Conservation (phyloP, 2,329 filamentous ascomycete genomes). For the Neonectria faginata region DNA sequence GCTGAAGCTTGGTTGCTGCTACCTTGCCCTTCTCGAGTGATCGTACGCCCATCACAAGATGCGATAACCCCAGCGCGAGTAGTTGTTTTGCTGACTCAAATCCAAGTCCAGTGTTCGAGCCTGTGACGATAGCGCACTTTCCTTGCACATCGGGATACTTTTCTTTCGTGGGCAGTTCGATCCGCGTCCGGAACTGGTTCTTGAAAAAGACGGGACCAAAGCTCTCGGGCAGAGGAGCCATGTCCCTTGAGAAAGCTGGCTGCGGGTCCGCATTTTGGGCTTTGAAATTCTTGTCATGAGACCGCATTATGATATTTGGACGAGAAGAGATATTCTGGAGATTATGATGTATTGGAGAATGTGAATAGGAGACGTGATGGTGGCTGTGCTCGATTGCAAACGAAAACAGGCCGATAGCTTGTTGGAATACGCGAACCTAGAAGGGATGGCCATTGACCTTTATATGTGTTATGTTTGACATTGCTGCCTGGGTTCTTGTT, state of each 20-base stretch:
- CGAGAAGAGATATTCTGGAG: too few relatives aligned
- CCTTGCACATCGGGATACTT: conserved; percentile 30
- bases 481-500: too few relatives aligned
- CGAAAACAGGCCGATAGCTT: too few relatives aligned
- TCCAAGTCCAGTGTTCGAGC: conserved; percentile 44
- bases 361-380: too few relatives aligned
- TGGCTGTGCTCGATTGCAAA: too few relatives aligned
- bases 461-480: too few relatives aligned
- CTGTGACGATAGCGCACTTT: conserved; percentile 40
- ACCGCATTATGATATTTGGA: too few relatives aligned
- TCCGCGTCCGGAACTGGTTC: conserved; percentile 41
- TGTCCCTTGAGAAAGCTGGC: conserved; percentile 23
- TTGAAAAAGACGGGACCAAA: conserved; percentile 32
- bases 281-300: background rate
- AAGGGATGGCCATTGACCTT: too few relatives aligned
- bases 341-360: too few relatives aligned
- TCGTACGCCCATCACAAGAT: conserved; percentile 34
- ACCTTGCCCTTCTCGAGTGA: conserved; percentile 31
- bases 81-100: conserved; percentile 42
- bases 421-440: too few relatives aligned
- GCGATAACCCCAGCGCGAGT: conserved; percentile 33
- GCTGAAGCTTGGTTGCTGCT: conserved; percentile 27
- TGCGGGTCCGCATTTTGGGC: background rate
- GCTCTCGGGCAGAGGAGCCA: conserved; percentile 26
- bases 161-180: conserved; percentile 34